Conservation (phyloP, 129 eudicot species). For the Helianthus tuberosus region DNA sequence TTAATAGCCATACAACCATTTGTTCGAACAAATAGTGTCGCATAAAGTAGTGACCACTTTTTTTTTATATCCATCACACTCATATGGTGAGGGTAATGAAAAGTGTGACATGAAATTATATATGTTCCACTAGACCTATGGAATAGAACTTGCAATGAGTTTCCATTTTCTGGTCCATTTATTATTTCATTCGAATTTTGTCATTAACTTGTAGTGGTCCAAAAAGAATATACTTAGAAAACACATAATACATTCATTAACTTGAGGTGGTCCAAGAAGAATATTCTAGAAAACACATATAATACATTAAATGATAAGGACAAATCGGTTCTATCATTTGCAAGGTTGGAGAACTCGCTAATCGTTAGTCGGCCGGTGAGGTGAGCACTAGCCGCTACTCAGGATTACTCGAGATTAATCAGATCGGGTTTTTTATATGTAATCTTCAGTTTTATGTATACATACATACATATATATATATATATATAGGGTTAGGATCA, state of each 20-base stretch:
- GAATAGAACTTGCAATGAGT: not conserved
- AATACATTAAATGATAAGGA: not conserved
- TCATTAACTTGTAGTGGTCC: not conserved
- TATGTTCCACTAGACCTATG: not conserved
- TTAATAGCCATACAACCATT: not conserved
- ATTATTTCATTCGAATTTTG: not conserved
- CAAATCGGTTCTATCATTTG: too few relatives aligned
- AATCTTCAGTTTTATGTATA: too few relatives aligned
- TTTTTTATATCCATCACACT: not conserved
- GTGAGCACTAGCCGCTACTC: too few relatives aligned
- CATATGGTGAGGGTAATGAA: not conserved
- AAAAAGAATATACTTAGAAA: not conserved
- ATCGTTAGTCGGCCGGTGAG: too few relatives aligned
- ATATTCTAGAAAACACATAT: not conserved
- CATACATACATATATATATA: too few relatives aligned
- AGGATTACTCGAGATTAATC: too few relatives aligned
- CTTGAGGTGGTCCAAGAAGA: not conserved
- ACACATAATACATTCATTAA: not conserved
- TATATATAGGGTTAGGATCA: too few relatives aligned
- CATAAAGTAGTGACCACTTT: too few relatives aligned
- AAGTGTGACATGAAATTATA: not conserved
- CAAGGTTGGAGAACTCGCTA: too few relatives aligned
- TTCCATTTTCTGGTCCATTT: not conserved
- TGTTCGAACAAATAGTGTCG: too few relatives aligned
- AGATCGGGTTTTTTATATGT: too few relatives aligned